phyloP scores from a whole-genome alignment of 1,139 yeast genomes.

The Nadsonia commutata region DNA sequence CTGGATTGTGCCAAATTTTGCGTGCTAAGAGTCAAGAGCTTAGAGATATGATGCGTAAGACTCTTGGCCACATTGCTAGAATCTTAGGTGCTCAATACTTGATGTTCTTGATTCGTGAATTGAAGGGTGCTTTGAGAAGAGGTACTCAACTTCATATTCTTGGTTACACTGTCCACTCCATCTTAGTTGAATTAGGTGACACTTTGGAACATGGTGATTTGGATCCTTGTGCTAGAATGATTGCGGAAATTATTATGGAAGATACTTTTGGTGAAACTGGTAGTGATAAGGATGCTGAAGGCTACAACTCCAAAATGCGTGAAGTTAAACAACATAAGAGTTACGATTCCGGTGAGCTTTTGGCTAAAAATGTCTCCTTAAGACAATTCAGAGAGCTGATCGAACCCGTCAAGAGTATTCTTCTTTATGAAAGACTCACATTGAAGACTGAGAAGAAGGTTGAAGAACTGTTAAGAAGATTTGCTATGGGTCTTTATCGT shows the following conservation, averaged over 20 bases:
- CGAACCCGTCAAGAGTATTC: conserved; percentile 48
- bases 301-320: conserved; percentile 71
- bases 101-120: conserved; percentile 59
- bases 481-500: conserved; percentile 61
- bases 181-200: conserved; percentile 40
- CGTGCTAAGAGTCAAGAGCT: conserved; percentile 78
- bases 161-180: conserved; percentile 70
- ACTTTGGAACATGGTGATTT: conserved; percentile 53
- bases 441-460: conserved; percentile 59
- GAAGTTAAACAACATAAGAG: conserved; percentile 86
- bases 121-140: conserved; percentile 62
- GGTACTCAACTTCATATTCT: conserved; percentile 93
- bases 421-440: conserved; percentile 52
- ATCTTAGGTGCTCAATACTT: conserved; percentile 64
- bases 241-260: conserved; percentile 73
- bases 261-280: conserved; percentile 89
- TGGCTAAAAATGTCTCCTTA: conserved; percentile 54
- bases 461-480: conserved; percentile 64
- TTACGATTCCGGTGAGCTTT: conserved; percentile 70
- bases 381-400: conserved; percentile 45
- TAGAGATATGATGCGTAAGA: conserved; percentile 75
- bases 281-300: conserved; percentile 89
- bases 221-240: conserved; percentile 47
- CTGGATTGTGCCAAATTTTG: conserved; percentile 75
- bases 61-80: conserved; percentile 48